Base-by-base conservation (phyloP, 352 stramenopile species). In the Phytophthora palmivora region DNA sequence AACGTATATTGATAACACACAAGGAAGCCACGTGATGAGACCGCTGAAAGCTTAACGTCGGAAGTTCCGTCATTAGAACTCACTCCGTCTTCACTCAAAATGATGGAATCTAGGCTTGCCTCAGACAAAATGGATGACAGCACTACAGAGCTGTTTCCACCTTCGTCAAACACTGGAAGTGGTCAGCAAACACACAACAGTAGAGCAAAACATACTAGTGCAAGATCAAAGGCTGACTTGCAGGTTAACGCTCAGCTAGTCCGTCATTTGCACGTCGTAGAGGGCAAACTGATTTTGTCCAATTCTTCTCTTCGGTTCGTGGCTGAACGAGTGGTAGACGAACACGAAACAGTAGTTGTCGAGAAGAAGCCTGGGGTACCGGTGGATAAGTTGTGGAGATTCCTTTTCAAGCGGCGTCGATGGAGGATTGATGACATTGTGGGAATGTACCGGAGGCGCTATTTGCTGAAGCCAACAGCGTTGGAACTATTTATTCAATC, bases 401-500 rank as follows among this genome's bases (percentile, higher is more conserved):
- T n/a, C 64, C 50, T 93, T 16, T 92, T 94, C 44, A 92, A 91
- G 51, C 69, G 79, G 14, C 79, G 82, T 0, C 74, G 71, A 15
- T 92, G 85, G 79, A 77, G 68, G 42, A 74, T 94, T 36, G 83
- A 94, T 46, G 84, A 96, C 48, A 87, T 94, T 45, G 55, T 48
- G 6, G 87, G 74, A 14, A 36, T 96, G 19, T 82, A 93, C 62
- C 72, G 87, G 14, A 71, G 87, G 10, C 79, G 87, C n/a, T 96
- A 92, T 56, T 63, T 96, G 49, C 71, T 96, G 30, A 93, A 93
- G 43, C 74, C 84, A 0, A 93, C 80, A 7, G 87, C 87, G 1
- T 55, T 96, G 36, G 87, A 96, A 58, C 63, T 94, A 45, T 94
- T 94, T 62, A 82, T 94, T 52, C 72, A 78, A n/a, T 93, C 82